phyloP scores from a whole-genome alignment of 2,329 filamentous ascomycete species.

The Diaporthe australafricana region DNA sequence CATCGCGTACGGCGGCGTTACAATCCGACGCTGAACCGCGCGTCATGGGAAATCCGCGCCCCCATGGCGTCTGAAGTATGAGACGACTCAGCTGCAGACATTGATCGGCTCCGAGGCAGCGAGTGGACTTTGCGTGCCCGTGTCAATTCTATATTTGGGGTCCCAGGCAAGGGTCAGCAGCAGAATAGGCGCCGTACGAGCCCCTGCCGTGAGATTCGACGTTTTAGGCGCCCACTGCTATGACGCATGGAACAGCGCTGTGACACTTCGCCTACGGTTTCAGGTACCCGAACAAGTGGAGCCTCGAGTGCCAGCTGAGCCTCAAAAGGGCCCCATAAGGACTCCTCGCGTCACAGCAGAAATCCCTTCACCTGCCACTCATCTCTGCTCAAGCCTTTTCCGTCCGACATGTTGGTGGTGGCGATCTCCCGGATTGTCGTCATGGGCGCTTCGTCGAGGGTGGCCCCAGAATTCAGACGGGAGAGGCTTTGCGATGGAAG shows the following conservation, averaged over 20 bases:
- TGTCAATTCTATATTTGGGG: constrained; percentile 20
- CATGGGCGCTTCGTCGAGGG: not conserved
- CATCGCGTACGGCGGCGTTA: constrained; percentile 13
- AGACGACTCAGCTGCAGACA: constrained; percentile 18
- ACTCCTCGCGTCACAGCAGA: not conserved
- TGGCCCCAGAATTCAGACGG: not conserved
- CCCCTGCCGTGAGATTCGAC: constrained; percentile 8
- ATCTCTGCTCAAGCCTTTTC: not conserved
- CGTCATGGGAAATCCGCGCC: constrained; percentile 5
- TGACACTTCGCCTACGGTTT: constrained; percentile 24
- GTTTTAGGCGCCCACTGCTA: constrained; percentile 21
- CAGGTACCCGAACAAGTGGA: constrained; percentile 19
- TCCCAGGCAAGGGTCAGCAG: not conserved
- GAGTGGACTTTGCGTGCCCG: not conserved
- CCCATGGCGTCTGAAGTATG: constrained; percentile 18
- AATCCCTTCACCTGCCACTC: not conserved
- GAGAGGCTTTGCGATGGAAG: not conserved
- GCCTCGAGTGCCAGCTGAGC: constrained; percentile 1
- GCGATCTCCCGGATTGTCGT: constrained; percentile 15
- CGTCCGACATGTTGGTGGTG: not conserved
- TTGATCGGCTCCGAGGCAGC: constrained; percentile 19
- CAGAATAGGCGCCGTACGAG: constrained; percentile 9
- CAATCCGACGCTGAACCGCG: constrained; percentile 12
- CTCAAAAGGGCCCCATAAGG: not conserved
- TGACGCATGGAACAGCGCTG: constrained; percentile 28